Base-by-base conservation (phyloP, 176 grass and related monocot species). In the Oryza officinalis region DNA sequence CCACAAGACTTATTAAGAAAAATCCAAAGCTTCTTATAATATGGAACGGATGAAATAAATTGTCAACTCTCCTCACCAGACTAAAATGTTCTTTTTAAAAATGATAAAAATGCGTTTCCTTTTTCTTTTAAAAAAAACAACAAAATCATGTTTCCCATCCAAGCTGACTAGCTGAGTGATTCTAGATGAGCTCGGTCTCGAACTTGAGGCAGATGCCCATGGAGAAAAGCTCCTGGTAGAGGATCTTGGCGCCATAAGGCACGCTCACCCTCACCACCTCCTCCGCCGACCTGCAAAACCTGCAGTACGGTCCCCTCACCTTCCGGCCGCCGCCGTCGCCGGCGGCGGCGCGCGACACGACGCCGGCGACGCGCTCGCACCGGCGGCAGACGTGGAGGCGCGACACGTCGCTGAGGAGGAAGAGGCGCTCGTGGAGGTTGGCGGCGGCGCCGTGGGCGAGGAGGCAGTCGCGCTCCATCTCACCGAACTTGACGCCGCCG, bases 201-300 rank as follows among this genome's bases (percentile, higher is more conserved):
- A 94, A 94, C 77, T 90, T 94, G 33, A 94, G 85, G 78, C 78
- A 85, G 78, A 94, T 92, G 30, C 93, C 93, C 87, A 92, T 92
- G 79, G 87, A 86, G 67, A 94, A 94, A 47, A 94, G 87, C 46
- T 94, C 93, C 74, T 90, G 89, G 74, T 94, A 92, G 15, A 90
- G 87, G 27, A 94, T 72, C 81, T 92, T 94, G 18, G 90, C 79
- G 31, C 92, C 89, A 1, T 94, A 94, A 0, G 90, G 92, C 74
- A 94, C 85, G 33, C 86, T 79, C 64, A 87, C 52, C 77, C 74
- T 67, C 41, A 89, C 81, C 1, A 92, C 83, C 63, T 82, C 76
- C 72, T 94, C 92, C 6, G 80, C 61, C 2, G 92, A 92, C 43
- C 65, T 54, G 26, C 89, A 92, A 46, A 92, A 94, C 8, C 38